phyloP scores from a whole-genome alignment of 1,284 basidiomycete genomes.

The Trametes pubescens region DNA sequence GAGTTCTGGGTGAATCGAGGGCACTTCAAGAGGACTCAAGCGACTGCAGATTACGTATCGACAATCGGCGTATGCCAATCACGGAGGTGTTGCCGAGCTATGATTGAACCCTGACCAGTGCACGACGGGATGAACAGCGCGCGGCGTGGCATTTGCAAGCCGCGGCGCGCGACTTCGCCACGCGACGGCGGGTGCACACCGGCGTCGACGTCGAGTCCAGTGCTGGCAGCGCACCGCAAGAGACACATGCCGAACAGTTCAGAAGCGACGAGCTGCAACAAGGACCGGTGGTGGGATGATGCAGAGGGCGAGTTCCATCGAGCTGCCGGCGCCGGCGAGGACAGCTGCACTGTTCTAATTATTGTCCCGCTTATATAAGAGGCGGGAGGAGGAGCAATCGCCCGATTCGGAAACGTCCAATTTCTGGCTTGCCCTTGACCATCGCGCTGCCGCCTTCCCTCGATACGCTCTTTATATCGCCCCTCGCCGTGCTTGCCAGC shows the following conservation, averaged over 20 bases:
- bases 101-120: background rate
- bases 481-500: slow-evolving; percentile 33
- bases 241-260: background rate
- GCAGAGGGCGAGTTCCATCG: background rate
- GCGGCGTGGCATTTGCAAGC: background rate
- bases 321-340: background rate
- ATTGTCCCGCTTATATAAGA: slow-evolving; percentile 25
- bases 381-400: slow-evolving; percentile 1
- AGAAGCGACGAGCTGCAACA: background rate
- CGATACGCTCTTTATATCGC: slow-evolving; percentile 29
- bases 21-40: background rate
- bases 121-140: background rate
- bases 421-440: slow-evolving; percentile 23
- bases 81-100: no score
- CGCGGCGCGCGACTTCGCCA: background rate
- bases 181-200: no score
- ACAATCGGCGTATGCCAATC: background rate
- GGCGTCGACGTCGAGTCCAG: no score
- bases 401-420: slow-evolving; percentile 21
- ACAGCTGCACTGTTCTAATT: slow-evolving; percentile 6
- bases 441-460: slow-evolving; percentile 16
- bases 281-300: background rate
- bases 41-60: slow-evolving; percentile 2
- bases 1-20: background rate
- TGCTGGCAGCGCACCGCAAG: no score